These are phyloP conservation scores for Agaricales sp. DNA, from an alignment of 1,284 basidiomycete species.

Conservation along the genomic window DNA sequence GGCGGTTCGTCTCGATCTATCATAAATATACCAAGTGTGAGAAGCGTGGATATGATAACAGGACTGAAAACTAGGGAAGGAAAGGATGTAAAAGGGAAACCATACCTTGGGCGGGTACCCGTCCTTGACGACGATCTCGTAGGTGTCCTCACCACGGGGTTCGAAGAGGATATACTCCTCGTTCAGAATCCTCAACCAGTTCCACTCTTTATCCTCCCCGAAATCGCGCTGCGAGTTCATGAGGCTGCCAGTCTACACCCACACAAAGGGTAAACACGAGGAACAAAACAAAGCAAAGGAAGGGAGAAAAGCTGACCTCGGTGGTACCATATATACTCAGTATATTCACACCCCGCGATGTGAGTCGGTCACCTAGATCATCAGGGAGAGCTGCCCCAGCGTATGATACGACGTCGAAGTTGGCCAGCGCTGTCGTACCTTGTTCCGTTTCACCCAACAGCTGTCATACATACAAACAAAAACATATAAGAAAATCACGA, in stretches of 20 bases:
- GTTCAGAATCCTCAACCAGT: slow-evolving; percentile 33
- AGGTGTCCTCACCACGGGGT: slow-evolving; percentile 29
- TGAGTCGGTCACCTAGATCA: slow-evolving; percentile 45
- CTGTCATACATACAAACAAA: slow-evolving; percentile 20
- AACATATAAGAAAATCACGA: slow-evolving; percentile 12
- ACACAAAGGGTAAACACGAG: slow-evolving; percentile 4
- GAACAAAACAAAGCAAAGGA: slow-evolving; percentile 2
- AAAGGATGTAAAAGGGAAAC: background rate
- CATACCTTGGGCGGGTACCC: slow-evolving; percentile 44
- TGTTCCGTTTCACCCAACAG: slow-evolving; percentile 40
- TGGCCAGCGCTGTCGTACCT: slow-evolving; percentile 30
- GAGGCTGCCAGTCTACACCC: slow-evolving; percentile 27
- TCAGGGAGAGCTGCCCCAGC: slow-evolving; percentile 36
- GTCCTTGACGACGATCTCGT: slow-evolving; percentile 42
- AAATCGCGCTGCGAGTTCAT: slow-evolving; percentile 43
- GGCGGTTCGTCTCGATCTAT: slow-evolving; percentile 37
- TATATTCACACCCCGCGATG: slow-evolving; percentile 38
- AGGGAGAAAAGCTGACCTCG: slow-evolving; percentile 17
- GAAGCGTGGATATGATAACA: background rate
- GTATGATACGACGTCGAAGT: slow-evolving; percentile 41
- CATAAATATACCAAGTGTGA: background rate
- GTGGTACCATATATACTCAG: slow-evolving; percentile 44
- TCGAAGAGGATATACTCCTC: slow-evolving; percentile 35
- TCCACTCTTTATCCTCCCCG: slow-evolving; percentile 46
- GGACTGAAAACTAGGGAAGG: background rate